A percentile compares a stretch with the other conserved stretches of the same genome.
Conservation (phyloP, 2,329 filamentous ascomycete genomes). For the Pseudofabraea citricarpa region DNA sequence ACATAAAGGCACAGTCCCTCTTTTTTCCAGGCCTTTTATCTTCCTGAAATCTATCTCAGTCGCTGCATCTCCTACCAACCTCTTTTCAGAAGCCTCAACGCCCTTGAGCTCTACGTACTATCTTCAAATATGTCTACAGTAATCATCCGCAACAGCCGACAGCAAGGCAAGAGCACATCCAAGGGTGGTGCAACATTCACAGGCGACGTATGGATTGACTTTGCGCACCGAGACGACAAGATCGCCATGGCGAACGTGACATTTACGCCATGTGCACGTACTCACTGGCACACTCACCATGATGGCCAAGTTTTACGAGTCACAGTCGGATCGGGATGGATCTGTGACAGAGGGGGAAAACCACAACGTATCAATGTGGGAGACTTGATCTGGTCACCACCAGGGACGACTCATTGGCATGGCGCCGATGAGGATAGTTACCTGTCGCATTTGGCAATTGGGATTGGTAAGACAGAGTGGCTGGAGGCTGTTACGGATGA, state of each 20-base stretch:
- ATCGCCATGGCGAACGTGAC: conserved; percentile 33
- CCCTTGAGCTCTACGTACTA: too few relatives aligned
- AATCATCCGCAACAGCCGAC: not conserved
- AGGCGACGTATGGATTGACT: conserved; percentile 29
- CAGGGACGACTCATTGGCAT: conserved; percentile 40
- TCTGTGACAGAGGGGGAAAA: conserved; percentile 35
- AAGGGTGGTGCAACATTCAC: conserved; percentile 19
- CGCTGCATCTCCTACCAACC: too few relatives aligned
- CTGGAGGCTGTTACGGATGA: conserved; percentile 30
- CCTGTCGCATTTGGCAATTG: conserved; percentile 36
- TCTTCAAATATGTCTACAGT: not conserved
- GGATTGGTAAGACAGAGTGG: conserved; percentile 33
- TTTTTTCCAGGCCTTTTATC: too few relatives aligned
- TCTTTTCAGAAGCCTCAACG: too few relatives aligned
- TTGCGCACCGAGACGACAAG: conserved; percentile 18
- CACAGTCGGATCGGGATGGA: conserved; percentile 34
- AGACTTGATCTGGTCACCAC: conserved; percentile 35
- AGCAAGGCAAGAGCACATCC: not conserved
- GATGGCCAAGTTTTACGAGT: conserved; percentile 38
- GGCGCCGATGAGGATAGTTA: conserved; percentile 34
- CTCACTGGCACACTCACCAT: conserved; percentile 40
- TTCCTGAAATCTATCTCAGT: too few relatives aligned
- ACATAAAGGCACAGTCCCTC: too few relatives aligned
- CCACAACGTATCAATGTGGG: conserved; percentile 32
- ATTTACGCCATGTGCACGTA: conserved; percentile 38